These are phyloP conservation scores for Saccharomyces hybrid DNA, from an alignment of 1,139 yeast species.

Conservation along the genomic window DNA sequence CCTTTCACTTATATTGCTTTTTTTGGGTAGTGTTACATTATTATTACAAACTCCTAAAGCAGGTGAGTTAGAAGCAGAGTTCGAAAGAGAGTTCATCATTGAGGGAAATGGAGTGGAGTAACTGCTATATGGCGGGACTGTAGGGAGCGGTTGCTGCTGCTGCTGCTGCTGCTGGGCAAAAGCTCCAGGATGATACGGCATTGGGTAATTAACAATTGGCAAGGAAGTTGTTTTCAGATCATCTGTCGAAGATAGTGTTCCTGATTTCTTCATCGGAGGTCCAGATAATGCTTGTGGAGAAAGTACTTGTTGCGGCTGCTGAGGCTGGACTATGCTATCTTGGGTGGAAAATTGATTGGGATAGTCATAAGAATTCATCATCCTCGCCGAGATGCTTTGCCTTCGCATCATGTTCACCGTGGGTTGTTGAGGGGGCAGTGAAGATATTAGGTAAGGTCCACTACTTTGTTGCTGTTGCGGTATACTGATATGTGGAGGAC, in stretches of 20 bases:
- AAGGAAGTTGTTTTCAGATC: not conserved
- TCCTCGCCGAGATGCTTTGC: not conserved
- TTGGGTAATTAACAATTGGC: not conserved
- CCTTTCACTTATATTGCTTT: not conserved
- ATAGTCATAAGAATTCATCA: not conserved
- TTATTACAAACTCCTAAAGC: not conserved
- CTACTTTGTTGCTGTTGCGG: not conserved
- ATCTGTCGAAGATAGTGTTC: not conserved
- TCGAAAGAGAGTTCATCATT: not conserved
- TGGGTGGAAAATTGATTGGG: not conserved
- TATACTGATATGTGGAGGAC: not conserved
- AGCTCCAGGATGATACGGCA: not conserved
- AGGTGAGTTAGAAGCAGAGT: not conserved
- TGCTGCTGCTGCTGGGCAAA: not conserved
- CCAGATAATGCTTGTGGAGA: not conserved
- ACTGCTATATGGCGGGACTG: not conserved
- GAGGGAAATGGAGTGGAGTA: not conserved
- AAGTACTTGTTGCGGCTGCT: not conserved
- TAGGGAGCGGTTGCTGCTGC: not conserved
- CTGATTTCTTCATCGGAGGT: not conserved
- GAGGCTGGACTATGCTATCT: not conserved
- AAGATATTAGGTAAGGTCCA: not conserved
- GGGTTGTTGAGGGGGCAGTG: not conserved
- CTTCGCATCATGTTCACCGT: not conserved
- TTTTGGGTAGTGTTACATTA: not conserved